Percentiles rank a stretch among this genome's conserved stretches.
Conservation (phyloP, 495 filamentous ascomycete species). For the Tuber calosporum region DNA sequence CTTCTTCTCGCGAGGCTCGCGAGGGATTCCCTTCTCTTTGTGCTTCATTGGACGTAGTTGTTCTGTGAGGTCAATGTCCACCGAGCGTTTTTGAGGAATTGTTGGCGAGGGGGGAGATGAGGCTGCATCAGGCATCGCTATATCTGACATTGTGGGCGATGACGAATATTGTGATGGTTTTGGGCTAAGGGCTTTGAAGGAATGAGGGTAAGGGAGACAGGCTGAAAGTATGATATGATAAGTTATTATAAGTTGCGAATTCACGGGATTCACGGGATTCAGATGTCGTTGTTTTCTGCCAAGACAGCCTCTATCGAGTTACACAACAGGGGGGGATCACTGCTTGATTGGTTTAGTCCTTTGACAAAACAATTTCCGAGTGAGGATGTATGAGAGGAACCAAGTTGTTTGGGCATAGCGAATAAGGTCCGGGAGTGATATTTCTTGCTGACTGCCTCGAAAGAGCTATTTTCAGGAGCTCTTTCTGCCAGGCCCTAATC, state of each 20-base stretch:
- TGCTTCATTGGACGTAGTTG: conserved; percentile 43
- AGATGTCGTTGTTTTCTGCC: not conserved
- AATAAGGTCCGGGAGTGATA: too few species aligned
- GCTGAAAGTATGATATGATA: not conserved
- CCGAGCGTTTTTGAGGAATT: conserved; percentile 53
- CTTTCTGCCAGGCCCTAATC: too few species aligned
- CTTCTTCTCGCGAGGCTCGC: conserved; percentile 55
- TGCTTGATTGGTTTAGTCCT: too few species aligned
- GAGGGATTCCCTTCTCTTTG: conserved; percentile 49
- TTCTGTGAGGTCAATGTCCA: conserved; percentile 41
- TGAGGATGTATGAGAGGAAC: too few species aligned
- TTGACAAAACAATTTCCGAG: too few species aligned
- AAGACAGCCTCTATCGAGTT: not conserved
- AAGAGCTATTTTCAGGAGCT: too few species aligned
- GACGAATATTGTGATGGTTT: conserved; percentile 17
- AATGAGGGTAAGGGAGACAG: not conserved
- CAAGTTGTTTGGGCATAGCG: too few species aligned
- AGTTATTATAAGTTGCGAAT: not conserved
- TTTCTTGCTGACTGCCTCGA: too few species aligned
- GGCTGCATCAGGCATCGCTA: conserved; percentile 18
- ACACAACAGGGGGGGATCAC: not conserved
- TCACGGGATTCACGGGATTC: not conserved
- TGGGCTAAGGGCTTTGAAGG: not conserved
- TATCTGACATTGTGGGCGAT: conserved; percentile 41
- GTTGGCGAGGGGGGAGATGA: conserved; percentile 42